These are phyloP conservation scores for Boletus barrowsii DNA, from an alignment of 768 basidiomycete species.

Conservation along the genomic window DNA sequence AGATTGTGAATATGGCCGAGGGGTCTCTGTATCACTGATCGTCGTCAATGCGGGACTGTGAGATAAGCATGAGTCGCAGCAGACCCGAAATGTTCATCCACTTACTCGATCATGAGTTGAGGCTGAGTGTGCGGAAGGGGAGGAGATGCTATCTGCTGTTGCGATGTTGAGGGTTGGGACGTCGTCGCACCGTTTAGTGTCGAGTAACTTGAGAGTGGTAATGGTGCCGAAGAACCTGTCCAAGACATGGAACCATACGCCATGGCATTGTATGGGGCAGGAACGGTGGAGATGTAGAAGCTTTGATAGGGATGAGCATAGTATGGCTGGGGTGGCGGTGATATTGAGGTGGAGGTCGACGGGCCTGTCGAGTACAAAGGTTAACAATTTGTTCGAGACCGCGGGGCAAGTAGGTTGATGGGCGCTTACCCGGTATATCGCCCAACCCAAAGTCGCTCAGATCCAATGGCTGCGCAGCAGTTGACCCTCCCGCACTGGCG, in stretches of 20 bases:
- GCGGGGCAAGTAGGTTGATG: constrained; percentile 9
- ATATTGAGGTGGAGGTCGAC: constrained; percentile 39
- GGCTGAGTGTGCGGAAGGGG: constrained; percentile 23
- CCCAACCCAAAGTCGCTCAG: constrained; percentile 43
- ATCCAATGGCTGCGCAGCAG: constrained; percentile 37
- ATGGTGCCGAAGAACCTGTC: constrained; percentile 36
- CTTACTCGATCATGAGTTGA: constrained; percentile 71
- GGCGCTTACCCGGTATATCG: constrained; percentile 45
- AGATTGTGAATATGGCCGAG: constrained; percentile 44
- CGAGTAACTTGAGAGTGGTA: constrained; percentile 76
- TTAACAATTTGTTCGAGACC: constrained; percentile 8
- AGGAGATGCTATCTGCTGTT: constrained; percentile 31
- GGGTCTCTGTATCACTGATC: constrained; percentile 48
- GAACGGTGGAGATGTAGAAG: constrained; percentile 40
- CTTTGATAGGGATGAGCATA: constrained; percentile 41
- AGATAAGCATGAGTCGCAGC: constrained; percentile 13
- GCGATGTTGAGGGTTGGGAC: constrained; percentile 31
- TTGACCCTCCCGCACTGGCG: constrained; percentile 23
- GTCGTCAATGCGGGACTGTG: constrained; percentile 59
- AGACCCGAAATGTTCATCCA: constrained; percentile 1
- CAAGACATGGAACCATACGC: constrained; percentile 52
- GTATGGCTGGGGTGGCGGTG: constrained; percentile 40
- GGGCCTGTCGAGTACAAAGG: constrained; percentile 25
- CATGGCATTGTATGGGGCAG: constrained; percentile 51
- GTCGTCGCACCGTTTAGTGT: constrained; percentile 73